Percentiles rank a stretch among this genome's conserved stretches.
Evolutionary conservation across 495 filamentous ascomycete species (phyloP).

Genomic region (Cenococcum geophilum): DNA sequence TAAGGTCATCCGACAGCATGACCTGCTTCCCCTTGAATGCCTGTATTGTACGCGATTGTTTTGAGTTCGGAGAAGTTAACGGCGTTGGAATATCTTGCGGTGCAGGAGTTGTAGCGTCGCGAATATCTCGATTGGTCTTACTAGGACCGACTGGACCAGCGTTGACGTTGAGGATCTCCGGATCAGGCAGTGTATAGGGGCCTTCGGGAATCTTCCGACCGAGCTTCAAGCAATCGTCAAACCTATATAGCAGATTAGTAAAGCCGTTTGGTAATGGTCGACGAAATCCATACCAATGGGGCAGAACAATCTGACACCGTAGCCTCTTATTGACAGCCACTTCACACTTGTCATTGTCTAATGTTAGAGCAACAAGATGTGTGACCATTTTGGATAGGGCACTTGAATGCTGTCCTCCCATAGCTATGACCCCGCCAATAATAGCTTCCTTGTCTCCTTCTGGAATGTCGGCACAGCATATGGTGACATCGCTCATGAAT

Average conservation of each 20-base stretch:
- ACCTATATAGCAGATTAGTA: slow-evolving; percentile 48
- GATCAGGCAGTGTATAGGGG: slow-evolving; percentile 83
- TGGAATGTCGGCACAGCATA: slow-evolving; percentile 67
- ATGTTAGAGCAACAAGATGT: slow-evolving; percentile 78
- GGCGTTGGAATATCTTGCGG: slow-evolving; percentile 47
- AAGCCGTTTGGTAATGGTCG: slow-evolving; percentile 1
- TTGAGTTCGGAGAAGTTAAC: slow-evolving; percentile 28
- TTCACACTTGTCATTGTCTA: slow-evolving; percentile 67
- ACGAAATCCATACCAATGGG: slow-evolving; percentile 67
- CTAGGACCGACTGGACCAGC: slow-evolving; percentile 38
- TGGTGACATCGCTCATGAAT: slow-evolving; percentile 76
- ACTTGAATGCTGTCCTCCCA: slow-evolving; percentile 74
- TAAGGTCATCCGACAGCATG: slow-evolving; percentile 61
- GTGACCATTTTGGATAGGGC: slow-evolving; percentile 67
- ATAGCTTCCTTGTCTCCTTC: slow-evolving; percentile 88
- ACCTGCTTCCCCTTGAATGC: slow-evolving; percentile 54
- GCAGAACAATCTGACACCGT: slow-evolving; percentile 77
- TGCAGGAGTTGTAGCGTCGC: slow-evolving; percentile 65
- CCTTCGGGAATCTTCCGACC: slow-evolving; percentile 78
- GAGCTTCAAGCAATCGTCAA: slow-evolving; percentile 92
- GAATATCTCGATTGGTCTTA: slow-evolving; percentile 53
- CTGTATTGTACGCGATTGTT: slow-evolving; percentile 36
- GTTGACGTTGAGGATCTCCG: slow-evolving; percentile 55
- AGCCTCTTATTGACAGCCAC: slow-evolving; percentile 56
- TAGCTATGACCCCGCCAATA: slow-evolving; percentile 77